Evolutionary conservation across 139 green algal genomes (phyloP), one percentile per base, ranked within the genome.

Genomic region (Closterium sp.): DNA sequence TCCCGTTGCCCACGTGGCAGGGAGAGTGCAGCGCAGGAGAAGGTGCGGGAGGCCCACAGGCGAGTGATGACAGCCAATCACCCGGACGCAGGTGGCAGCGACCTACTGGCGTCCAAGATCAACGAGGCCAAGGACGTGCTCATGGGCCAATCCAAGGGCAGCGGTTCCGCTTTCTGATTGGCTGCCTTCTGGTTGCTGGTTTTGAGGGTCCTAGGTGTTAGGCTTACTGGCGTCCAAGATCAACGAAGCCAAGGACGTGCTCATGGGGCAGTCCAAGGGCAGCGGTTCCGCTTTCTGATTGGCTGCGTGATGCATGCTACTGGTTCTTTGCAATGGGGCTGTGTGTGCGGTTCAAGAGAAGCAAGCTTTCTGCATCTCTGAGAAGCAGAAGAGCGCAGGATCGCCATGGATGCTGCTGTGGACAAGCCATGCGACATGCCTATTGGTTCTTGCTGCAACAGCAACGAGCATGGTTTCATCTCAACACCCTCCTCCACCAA

Each of bases 61-160:
- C 94, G 95, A 25, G 98, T 99, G 89, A 99, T 99, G 97, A 97
- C 98, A 43, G 98, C 98, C 34, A 99, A 99, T 93, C 98, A 99
- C 89, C 98, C 98, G 8, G 98, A 99, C 90, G 93, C 96, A 90
- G 97, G 98, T 23, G 98, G 98, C 43, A 98, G 95, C 93, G 96
- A 95, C 88, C 99, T 97, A 93, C 94, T 99, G 10, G 98, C 97
- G 0, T 95, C 97, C 10, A 99, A 99, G 89, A 96, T 99, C 6
- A 99, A 99, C 85, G 98, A 99, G 88, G 98, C 98, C 0, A 99
- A 99, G 93, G 98, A 99, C 87, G 94, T 98, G 69, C 87, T 99
- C 90, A 88, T 98, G 9, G 91, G 91, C 2, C 88, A 94, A 25
- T 81, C 87, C 10, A 89, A 89, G 2, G 91, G 91, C 19, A 92